phyloP scores from a whole-genome alignment of 2,329 filamentous ascomycete species.

The Exophiala bonariae region DNA sequence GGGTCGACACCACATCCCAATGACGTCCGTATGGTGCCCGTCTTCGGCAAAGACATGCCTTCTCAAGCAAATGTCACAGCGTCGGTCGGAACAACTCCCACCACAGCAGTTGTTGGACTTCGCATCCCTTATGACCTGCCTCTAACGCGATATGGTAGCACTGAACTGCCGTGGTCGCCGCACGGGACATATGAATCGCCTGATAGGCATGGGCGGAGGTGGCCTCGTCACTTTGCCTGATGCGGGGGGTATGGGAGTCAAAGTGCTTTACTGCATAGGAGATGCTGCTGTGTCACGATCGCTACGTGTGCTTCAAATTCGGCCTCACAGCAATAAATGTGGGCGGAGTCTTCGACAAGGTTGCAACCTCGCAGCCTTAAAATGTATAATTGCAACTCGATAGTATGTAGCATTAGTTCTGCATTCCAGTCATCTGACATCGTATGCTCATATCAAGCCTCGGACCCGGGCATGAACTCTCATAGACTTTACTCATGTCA shows the following conservation, averaged over 20 bases:
- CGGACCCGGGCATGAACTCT: too few relatives aligned
- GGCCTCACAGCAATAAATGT: too few relatives aligned
- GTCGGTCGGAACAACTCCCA: constrained; percentile 23
- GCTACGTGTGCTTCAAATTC: too few relatives aligned
- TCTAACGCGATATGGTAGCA: constrained; percentile 61
- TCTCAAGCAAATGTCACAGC: constrained; percentile 7
- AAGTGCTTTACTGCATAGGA: too few relatives aligned
- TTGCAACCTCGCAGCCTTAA: too few relatives aligned
- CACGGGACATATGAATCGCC: constrained; percentile 18
- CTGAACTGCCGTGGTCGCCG: constrained; percentile 70
- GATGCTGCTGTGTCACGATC: too few relatives aligned
- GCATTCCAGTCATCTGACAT: too few relatives aligned
- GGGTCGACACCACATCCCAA: neutral
- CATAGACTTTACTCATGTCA: neutral
- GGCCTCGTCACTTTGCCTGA: constrained; percentile 12
- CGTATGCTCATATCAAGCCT: too few relatives aligned
- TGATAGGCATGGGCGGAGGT: constrained; percentile 14
- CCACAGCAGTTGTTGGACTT: constrained; percentile 59
- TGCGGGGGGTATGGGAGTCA: too few relatives aligned
- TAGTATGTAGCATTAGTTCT: too few relatives aligned
- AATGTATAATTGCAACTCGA: too few relatives aligned
- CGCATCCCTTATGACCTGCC: constrained; percentile 84
- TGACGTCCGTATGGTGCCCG: constrained; percentile 63
- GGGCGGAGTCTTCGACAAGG: too few relatives aligned
- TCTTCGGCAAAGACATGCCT: constrained; percentile 64